Base-by-base conservation (phyloP, 495 filamentous ascomycete genomes). In the Podospora didyma region DNA sequence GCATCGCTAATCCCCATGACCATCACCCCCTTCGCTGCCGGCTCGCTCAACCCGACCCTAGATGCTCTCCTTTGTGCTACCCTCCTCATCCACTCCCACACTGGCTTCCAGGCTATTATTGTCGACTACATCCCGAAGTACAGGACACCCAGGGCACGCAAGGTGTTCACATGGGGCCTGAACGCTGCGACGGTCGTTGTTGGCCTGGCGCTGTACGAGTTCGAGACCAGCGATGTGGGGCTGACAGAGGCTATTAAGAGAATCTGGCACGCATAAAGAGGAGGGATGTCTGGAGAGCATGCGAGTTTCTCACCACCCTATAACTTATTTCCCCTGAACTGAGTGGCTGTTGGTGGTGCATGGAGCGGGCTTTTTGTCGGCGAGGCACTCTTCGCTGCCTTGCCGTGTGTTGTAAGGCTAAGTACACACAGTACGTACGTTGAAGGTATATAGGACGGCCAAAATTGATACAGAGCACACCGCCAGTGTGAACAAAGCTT, bases 211-310 rank as follows among this genome's bases (percentile, higher is more conserved):
- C 80, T 97, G 55, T 98, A 97, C 75, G 92, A 96, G 78, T 97
- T 97, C 69, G 92, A 98, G 85, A 98, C 94, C n/a, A 97, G 96
- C 69, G 94, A 98, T 65, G 91, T 98, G 39, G 94, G 94, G 51
- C 66, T 98, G 54, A 96, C 90, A 16, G 92, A 96, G 79, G 86
- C 87, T 26, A 77, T 95, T 58, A 90, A 87, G 81, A 82, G 88
- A 60, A 78, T 96, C 62, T 96, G 92, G 92, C 86, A 78, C 59
- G 92, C 92, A 64, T 80, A 73, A 45, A 54, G 34, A 51, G 58
- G 52, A 23, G 50, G 16, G 49, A 10, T 17, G 5, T 34, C 1
- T 37, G 11, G 51, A 37, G 6, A 50, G 2, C 7, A 14, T 37
- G 11, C 28, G 49, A 14, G 24, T 35, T 14, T 35, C 16, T 51